Evolutionary conservation across 139 green algal species (phyloP).

Genomic region (Volvox reticuliferus): DNA sequence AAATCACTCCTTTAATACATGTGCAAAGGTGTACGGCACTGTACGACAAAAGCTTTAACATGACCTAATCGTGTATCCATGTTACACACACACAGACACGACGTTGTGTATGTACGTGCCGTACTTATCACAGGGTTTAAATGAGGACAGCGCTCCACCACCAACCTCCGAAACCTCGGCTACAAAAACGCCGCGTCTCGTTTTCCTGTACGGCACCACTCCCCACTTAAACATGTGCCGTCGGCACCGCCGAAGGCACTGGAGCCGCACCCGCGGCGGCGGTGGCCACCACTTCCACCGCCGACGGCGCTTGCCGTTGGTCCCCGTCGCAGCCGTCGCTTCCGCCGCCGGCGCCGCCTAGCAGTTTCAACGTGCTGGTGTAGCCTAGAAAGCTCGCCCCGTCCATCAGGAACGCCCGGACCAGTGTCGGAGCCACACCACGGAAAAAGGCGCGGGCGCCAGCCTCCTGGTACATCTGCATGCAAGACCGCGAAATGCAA

Average conservation of each 20-base stretch:
- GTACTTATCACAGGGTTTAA: no score
- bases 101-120: no score
- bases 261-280: neutral
- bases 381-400: slow-evolving; percentile 50
- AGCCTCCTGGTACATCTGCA: slow-evolving; percentile 53
- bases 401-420: slow-evolving; percentile 67
- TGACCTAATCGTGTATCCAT: no score
- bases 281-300: neutral
- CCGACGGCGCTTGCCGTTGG: neutral
- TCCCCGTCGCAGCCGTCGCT: neutral
- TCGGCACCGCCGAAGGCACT: no score
- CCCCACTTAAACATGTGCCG: neutral
- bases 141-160: no score
- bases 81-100: no score
- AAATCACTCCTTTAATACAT: no score
- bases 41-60: no score
- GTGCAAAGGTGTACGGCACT: no score
- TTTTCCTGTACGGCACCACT: neutral
- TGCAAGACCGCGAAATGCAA: no score
- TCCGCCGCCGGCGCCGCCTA: neutral
- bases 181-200: no score
- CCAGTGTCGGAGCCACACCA: slow-evolving; percentile 71
- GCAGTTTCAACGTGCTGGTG: slow-evolving; percentile 21
- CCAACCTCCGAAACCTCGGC: no score
- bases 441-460: slow-evolving; percentile 62